phyloP scores from a whole-genome alignment of 2,329 filamentous ascomycete genomes.

The Pyrenochaeta sp. region DNA sequence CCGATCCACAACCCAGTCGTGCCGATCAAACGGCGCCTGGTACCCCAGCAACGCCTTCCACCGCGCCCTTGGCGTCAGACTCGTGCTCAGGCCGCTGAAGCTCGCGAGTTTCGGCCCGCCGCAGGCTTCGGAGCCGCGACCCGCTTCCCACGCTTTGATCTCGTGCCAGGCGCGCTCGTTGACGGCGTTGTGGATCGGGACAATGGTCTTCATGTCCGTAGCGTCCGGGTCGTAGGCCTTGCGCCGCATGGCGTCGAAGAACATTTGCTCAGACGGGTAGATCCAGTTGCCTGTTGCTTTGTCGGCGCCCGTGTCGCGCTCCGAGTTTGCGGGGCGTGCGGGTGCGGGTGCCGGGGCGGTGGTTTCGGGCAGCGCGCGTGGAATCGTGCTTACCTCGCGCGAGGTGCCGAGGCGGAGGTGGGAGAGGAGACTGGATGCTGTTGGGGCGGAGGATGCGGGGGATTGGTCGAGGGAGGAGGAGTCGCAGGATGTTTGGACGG shows the following conservation, averaged over 20 bases:
- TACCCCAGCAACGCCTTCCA: slow-evolving; percentile 88
- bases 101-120: slow-evolving; percentile 82
- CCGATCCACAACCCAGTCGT: slow-evolving; percentile 96
- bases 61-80: slow-evolving; percentile 81
- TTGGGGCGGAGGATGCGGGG: slow-evolving; percentile 28
- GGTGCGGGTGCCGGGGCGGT: slow-evolving; percentile 39
- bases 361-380: slow-evolving; percentile 38
- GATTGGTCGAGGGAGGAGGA: slow-evolving; percentile 46
- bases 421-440: slow-evolving; percentile 28
- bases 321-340: slow-evolving; percentile 70
- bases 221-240: slow-evolving; percentile 78
- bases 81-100: slow-evolving; percentile 72
- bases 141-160: slow-evolving; percentile 87
- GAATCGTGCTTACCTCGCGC: slow-evolving; percentile 57
- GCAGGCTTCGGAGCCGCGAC: slow-evolving; percentile 66
- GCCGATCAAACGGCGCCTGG: slow-evolving; percentile 88
- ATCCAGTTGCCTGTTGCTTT: slow-evolving; percentile 85
- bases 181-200: slow-evolving; percentile 97
- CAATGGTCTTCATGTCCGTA: slow-evolving; percentile 86
- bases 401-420: slow-evolving; percentile 44
- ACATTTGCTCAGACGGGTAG: slow-evolving; percentile 96
- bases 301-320: slow-evolving; percentile 73
- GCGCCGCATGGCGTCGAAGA: slow-evolving; percentile 95
- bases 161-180: slow-evolving; percentile 96
- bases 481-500: slow-evolving; percentile 45